Base-by-base conservation (phyloP, 169 alveolate genomes). In the Plasmodium coatneyi region DNA sequence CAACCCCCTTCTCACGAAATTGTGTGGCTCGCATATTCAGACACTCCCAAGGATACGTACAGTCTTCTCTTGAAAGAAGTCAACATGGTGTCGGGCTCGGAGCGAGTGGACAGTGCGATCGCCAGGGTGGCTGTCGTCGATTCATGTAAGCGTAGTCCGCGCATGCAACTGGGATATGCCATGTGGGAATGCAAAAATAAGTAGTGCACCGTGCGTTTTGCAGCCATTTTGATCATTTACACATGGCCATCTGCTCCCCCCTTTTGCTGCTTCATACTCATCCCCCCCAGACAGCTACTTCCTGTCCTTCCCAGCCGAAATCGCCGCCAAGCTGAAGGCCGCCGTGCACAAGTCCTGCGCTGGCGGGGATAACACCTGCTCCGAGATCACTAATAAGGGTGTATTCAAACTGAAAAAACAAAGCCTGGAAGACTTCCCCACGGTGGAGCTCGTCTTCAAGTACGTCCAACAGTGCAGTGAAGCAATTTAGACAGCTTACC, bases 271-370 rank as follows among this genome's bases (percentile, higher is more conserved):
- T 1, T 32, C 14, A n/a, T n/a, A n/a, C n/a, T n/a, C n/a, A n/a
- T n/a, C 34, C 54, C 28, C 66, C 80, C 16, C 78, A 86, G 93
- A 86, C 43, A 78, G 66, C 34, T 86, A 74, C 46, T 86, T 86
- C 43, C 41, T 86, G 9, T 86, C 93, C 3, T 49, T 86, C 28
- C 93, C 93, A 36, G 71, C 46, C 14, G 93, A 60, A 7, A 52
- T 43, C 43, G 30, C 93, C 22, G 43, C 84, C 30, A 86, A 86
- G 46, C 14, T 86, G 43, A 86, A 74, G 80, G 22, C 49, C 25
- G 41, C 70, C 41, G 30, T 86, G 25, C 5, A 74, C 80, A 56
- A 25, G 14, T 30, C 56, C 25, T 86, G 93, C 32, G 14, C 66
- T 30, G 80, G 71, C 16, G 32, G 36, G 25, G 46, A 12, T n/a